Percentiles rank a stretch among this genome's conserved stretches.
These are phyloP conservation scores for Lumnitzera littorea DNA, from an alignment of 345 rosid genomes.

Conservation along the genomic window DNA sequence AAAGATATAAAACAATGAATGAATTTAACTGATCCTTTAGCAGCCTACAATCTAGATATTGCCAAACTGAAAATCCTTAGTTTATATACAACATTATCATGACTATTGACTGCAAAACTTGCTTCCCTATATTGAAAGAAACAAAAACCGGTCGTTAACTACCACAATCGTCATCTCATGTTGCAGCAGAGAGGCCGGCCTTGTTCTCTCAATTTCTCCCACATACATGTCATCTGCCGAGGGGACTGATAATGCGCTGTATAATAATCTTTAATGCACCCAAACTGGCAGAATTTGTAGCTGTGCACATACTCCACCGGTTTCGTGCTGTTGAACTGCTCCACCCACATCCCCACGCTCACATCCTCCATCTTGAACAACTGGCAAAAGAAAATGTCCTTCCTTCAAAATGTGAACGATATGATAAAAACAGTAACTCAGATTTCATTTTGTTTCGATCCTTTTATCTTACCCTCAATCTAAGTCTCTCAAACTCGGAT, in stretches of 20 bases:
- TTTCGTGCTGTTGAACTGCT: slow-evolving; percentile 70
- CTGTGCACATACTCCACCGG: slow-evolving; percentile 77
- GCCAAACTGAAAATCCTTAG: background rate
- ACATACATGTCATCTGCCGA: slow-evolving; percentile 86
- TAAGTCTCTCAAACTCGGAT: slow-evolving; percentile 68
- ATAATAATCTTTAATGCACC: slow-evolving; percentile 78
- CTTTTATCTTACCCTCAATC: slow-evolving; percentile 45
- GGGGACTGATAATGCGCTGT: slow-evolving; percentile 98
- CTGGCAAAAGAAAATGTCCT: slow-evolving; percentile 27
- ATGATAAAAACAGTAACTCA: background rate
- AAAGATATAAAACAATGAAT: slow-evolving; percentile 9
- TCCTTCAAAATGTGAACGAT: background rate
- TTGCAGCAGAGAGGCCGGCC: slow-evolving; percentile 73
- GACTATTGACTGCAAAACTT: slow-evolving; percentile 22
- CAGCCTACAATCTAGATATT: slow-evolving; percentile 6
- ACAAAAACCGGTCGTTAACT: background rate
- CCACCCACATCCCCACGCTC: slow-evolving; percentile 99
- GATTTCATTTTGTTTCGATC: background rate
- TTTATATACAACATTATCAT: slow-evolving; percentile 5
- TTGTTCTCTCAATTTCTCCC: slow-evolving; percentile 57
- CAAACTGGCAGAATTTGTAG: slow-evolving; percentile 80
- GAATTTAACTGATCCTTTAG: slow-evolving; percentile 3
- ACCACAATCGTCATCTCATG: slow-evolving; percentile 47
- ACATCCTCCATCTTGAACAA: slow-evolving; percentile 98
- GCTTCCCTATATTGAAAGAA: slow-evolving; percentile 1